These are phyloP conservation scores for Cicer chorassanicum DNA, from an alignment of 306 rosid species.

Conservation along the genomic window DNA sequence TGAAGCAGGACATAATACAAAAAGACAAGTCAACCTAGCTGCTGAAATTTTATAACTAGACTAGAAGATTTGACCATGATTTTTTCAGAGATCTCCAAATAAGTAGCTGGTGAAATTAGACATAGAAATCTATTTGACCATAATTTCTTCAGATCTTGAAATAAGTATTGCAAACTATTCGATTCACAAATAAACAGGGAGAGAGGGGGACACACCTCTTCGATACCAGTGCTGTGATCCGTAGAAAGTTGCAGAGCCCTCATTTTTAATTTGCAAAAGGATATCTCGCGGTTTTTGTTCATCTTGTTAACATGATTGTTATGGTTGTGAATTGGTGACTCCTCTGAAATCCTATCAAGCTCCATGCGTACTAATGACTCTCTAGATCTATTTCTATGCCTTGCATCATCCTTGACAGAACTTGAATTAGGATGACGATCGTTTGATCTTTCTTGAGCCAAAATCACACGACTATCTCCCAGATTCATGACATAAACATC, in stretches of 20 bases:
- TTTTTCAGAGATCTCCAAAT: constrained; percentile 8
- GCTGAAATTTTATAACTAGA: constrained; percentile 18
- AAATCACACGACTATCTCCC: constrained; percentile 69
- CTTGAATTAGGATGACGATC: constrained; percentile 62
- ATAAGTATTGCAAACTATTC: not conserved
- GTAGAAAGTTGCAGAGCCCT: constrained; percentile 75
- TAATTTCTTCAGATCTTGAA: not conserved
- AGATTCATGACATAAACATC: constrained; percentile 80
- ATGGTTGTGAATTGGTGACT: constrained; percentile 67
- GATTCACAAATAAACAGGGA: constrained; percentile 23
- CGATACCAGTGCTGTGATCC: constrained; percentile 66
- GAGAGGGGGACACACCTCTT: constrained; percentile 54
- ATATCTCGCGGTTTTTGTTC: constrained; percentile 66
- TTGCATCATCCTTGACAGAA: constrained; percentile 58
- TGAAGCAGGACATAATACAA: constrained; percentile 20
- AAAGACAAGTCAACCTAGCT: not conserved
- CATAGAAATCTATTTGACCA: constrained; percentile 8
- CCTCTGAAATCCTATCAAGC: constrained; percentile 74
- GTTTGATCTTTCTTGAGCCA: constrained; percentile 69
- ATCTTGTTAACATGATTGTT: constrained; percentile 56
- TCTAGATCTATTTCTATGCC: constrained; percentile 65
- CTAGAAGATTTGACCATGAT: constrained; percentile 4
- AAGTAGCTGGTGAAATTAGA: constrained; percentile 31
- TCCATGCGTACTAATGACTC: constrained; percentile 70
- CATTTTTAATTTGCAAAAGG: constrained; percentile 65